Conservation (phyloP, 2,329 filamentous ascomycete species). For the Xenoacremonium recifei region DNA sequence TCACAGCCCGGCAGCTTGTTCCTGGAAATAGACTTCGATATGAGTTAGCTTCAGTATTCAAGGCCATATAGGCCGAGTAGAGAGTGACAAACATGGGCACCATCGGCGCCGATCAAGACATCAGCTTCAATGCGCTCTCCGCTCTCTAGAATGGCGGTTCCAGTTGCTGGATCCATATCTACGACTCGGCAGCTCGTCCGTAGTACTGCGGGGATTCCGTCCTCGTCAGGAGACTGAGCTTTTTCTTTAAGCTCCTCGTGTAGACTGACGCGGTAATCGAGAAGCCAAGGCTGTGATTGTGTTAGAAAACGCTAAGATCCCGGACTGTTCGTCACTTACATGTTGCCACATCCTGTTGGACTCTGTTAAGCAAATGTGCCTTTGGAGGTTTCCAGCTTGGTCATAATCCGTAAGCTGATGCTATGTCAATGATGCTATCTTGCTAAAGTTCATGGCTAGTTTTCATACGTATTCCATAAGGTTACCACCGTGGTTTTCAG, state of each 20-base stretch:
- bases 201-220: constrained; percentile 35
- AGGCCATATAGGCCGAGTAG: too few species aligned
- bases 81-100: constrained; percentile 47
- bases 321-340: constrained; percentile 7
- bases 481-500: constrained; percentile 39
- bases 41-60: too few species aligned
- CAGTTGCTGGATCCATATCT: constrained; percentile 39
- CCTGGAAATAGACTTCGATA: too few species aligned
- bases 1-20: too few species aligned
- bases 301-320: neutral
- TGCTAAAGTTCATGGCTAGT: too few species aligned
- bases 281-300: constrained; percentile 35
- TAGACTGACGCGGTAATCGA: constrained; percentile 51
- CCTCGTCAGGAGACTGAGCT: constrained; percentile 36
- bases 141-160: constrained; percentile 42
- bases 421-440: too few species aligned
- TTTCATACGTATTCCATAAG: too few species aligned
- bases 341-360: constrained; percentile 44
- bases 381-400: too few species aligned
- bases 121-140: constrained; percentile 45
- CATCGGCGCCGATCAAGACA: constrained; percentile 54
- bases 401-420: too few species aligned
- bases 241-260: constrained; percentile 47
- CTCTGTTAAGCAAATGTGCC: too few species aligned
- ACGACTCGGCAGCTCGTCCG: constrained; percentile 42